These are phyloP conservation scores for Ophiostoma quercus DNA, from an alignment of 2,329 filamentous ascomycete species.

Conservation along the genomic window DNA sequence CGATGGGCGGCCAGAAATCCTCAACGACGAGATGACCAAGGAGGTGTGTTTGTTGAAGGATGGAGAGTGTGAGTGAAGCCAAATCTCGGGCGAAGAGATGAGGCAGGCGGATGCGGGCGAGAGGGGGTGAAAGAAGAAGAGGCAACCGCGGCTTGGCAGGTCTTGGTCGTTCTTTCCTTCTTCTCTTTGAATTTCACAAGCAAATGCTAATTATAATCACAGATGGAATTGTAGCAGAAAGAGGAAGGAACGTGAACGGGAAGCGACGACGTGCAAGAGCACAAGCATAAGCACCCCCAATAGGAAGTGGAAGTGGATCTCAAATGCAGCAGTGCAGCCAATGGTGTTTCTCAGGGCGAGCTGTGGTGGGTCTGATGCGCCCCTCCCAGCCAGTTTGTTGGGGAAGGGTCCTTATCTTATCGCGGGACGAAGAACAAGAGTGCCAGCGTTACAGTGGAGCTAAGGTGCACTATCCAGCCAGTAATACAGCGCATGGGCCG, in stretches of 20 bases:
- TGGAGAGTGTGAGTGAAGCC: not conserved
- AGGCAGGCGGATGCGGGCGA: not conserved
- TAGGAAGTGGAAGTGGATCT: not conserved
- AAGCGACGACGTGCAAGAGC: not conserved
- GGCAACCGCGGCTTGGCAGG: conserved; percentile 4
- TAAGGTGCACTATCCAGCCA: not conserved
- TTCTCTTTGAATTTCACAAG: not conserved
- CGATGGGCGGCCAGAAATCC: not conserved
- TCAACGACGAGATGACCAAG: not conserved
- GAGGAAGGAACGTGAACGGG: conserved; percentile 1
- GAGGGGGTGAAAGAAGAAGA: not conserved
- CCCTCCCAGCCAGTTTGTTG: conserved; percentile 19
- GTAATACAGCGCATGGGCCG: not conserved
- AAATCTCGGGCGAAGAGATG: not conserved
- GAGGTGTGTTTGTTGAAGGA: not conserved
- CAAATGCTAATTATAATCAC: not conserved
- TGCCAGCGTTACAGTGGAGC: conserved; percentile 1
- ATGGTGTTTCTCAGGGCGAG: not conserved
- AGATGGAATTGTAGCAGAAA: not conserved
- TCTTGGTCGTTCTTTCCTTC: not conserved
- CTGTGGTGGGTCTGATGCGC: conserved; percentile 15
- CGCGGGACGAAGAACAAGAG: not conserved
- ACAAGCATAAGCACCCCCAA: not conserved
- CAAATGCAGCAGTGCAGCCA: not conserved
- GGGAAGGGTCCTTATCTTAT: conserved; percentile 23